A percentile compares a stretch with the other conserved stretches of the same genome.
Conservation (phyloP, 2,329 filamentous ascomycete species). For the Achaetomium macrosporum region DNA sequence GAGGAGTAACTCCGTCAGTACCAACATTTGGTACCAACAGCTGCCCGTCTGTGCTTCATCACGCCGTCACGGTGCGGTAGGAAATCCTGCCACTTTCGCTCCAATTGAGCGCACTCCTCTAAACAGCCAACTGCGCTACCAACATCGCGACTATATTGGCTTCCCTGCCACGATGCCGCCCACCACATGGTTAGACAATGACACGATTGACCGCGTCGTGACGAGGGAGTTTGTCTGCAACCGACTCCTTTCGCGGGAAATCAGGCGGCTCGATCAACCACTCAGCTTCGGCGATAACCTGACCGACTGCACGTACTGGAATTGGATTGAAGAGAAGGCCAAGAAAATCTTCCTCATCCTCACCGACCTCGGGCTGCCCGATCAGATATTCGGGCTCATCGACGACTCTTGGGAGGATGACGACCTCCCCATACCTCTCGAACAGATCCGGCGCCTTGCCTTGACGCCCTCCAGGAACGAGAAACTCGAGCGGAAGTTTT, state of each 20-base stretch:
- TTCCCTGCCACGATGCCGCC: too few species aligned
- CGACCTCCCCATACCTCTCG: conserved; percentile 63
- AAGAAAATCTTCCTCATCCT: conserved; percentile 67
- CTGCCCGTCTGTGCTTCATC: background rate
- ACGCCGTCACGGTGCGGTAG: background rate
- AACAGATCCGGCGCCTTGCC: conserved; percentile 58
- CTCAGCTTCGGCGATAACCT: conserved; percentile 62
- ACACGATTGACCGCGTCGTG: conserved; percentile 63
- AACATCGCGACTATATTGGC: background rate
- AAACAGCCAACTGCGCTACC: background rate
- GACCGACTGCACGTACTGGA: conserved; percentile 70
- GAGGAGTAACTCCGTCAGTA: background rate
- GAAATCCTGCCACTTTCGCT: background rate
- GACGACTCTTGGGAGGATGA: conserved; percentile 73
- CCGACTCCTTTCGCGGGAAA: conserved; percentile 58
- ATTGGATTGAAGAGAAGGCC: conserved; percentile 67
- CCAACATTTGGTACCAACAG: background rate
- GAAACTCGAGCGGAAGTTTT: conserved; percentile 62
- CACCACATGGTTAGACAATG: conserved; percentile 61
- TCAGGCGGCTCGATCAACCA: conserved; percentile 54
- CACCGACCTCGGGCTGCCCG: conserved; percentile 61
- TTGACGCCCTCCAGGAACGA: conserved; percentile 56
- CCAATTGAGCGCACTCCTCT: background rate
- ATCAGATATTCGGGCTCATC: conserved; percentile 69
- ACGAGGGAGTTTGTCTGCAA: conserved; percentile 61